Percentiles rank a stretch among this genome's conserved stretches.
Evolutionary conservation across 805 yeast genomes (phyloP).

Genomic region (Ogataea siamensis): DNA sequence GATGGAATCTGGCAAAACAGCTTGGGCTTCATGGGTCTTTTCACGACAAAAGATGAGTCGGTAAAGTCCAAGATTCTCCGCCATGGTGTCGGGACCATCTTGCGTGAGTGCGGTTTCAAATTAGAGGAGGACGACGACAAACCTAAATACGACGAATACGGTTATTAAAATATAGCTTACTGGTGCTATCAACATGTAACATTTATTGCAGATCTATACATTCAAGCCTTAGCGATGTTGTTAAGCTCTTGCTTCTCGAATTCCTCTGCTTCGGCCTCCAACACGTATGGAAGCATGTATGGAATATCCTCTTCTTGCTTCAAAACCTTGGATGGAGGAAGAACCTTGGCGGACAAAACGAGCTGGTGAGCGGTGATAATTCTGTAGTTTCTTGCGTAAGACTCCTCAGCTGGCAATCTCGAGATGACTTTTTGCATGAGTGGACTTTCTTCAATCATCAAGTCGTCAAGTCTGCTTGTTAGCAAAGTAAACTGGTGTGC

Average conservation of each 20-base stretch:
- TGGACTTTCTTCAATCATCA: conserved; percentile 84
- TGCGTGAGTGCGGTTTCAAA: conserved; percentile 66
- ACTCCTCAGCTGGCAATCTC: conserved; percentile 81
- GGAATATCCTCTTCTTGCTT: conserved; percentile 78
- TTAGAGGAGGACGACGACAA: conserved; percentile 47
- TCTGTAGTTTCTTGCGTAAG: conserved; percentile 91
- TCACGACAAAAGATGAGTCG: conserved; percentile 69
- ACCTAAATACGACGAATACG: conserved; percentile 57
- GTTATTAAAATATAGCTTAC: conserved; percentile 40
- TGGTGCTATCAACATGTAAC: conserved; percentile 1
- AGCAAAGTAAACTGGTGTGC: background rate
- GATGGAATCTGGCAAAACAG: conserved; percentile 69
- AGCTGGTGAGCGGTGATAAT: conserved; percentile 89
- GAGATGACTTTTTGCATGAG: conserved; percentile 80
- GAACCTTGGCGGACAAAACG: conserved; percentile 75
- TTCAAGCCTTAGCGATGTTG: conserved; percentile 46
- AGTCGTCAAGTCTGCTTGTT: conserved; percentile 66
- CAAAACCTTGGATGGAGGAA: conserved; percentile 77
- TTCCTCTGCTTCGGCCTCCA: conserved; percentile 93
- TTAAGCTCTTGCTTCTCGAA: conserved; percentile 86
- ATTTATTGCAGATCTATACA: conserved; percentile 9
- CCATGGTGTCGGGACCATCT: conserved; percentile 50
- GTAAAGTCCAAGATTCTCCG: conserved; percentile 45
- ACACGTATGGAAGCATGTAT: conserved; percentile 82
- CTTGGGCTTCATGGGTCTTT: conserved; percentile 74